Conservation (phyloP, 306 rosid species). For the Cajanus cajan region DNA sequence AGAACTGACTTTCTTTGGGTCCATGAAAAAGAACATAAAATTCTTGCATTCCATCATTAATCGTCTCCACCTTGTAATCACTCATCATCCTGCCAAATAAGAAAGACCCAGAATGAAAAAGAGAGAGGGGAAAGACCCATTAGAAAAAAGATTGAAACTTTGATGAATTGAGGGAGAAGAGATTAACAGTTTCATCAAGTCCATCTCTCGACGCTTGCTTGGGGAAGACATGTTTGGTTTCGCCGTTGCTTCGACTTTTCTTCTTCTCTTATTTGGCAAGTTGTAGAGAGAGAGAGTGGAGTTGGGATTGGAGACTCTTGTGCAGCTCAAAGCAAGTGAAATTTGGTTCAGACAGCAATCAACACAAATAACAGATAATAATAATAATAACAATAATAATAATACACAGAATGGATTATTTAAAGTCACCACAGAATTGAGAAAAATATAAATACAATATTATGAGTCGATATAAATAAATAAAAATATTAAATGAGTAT, state of each 20-base stretch:
- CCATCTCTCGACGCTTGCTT: conserved; percentile 62
- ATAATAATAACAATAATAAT: not conserved
- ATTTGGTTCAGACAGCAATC: conserved; percentile 35
- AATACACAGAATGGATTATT: too few species aligned
- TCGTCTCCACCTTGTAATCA: conserved; percentile 55
- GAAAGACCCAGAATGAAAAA: not conserved
- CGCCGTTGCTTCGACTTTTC: not conserved
- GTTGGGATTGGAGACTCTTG: conserved; percentile 19
- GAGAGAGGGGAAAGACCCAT: not conserved
- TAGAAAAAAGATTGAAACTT: conserved; percentile 17
- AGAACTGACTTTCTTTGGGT: conserved; percentile 43
- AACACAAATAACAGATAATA: conserved; percentile 31
- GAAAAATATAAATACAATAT: too few species aligned
- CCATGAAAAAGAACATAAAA: conserved; percentile 52
- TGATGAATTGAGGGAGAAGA: not conserved
- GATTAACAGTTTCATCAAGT: conserved; percentile 54
- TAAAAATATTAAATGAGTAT: too few species aligned
- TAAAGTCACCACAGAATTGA: too few species aligned
- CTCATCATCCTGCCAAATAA: conserved; percentile 49
- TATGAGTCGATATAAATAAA: too few species aligned
- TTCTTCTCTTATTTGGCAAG: not conserved
- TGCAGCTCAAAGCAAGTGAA: conserved; percentile 35
- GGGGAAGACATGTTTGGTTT: conserved; percentile 45
- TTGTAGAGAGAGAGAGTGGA: not conserved
- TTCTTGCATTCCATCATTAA: conserved; percentile 59